These are phyloP conservation scores for Yamadazyma dushanensis DNA, from an alignment of 1,139 yeast genomes.

Conservation along the genomic window DNA sequence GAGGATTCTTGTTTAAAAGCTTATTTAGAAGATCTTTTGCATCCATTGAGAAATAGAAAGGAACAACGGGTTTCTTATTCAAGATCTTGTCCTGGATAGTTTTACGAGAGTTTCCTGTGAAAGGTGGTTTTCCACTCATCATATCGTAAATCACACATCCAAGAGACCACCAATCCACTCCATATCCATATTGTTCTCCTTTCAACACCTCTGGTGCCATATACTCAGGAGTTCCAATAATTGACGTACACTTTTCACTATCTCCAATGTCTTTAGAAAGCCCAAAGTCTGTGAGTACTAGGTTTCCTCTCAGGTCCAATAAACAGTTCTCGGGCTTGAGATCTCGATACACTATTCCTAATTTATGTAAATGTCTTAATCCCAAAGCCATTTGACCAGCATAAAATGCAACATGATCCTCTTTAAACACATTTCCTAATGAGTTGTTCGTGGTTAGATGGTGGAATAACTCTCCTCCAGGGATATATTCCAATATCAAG, in stretches of 20 bases:
- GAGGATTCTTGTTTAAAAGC: slow-evolving; percentile 70
- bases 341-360: slow-evolving; percentile 60
- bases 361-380: slow-evolving; percentile 28
- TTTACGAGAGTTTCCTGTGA: slow-evolving; percentile 82
- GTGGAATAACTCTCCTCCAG: slow-evolving; percentile 39
- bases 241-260: slow-evolving; percentile 55
- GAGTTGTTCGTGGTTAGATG: slow-evolving; percentile 29
- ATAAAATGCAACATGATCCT: slow-evolving; percentile 35
- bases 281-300: slow-evolving; percentile 88
- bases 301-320: slow-evolving; percentile 70
- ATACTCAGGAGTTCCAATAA: slow-evolving; percentile 77
- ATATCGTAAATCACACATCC: slow-evolving; percentile 71
- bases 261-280: slow-evolving; percentile 67
- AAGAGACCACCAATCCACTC: slow-evolving; percentile 41
- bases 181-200: slow-evolving; percentile 32
- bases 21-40: slow-evolving; percentile 77
- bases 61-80: slow-evolving; percentile 66
- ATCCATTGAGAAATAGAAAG: slow-evolving; percentile 75
- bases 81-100: slow-evolving; percentile 75
- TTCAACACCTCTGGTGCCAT: slow-evolving; percentile 39
- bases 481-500: slow-evolving; percentile 33
- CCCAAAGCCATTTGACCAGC: slow-evolving; percentile 38
- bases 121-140: slow-evolving; percentile 89
- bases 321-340: slow-evolving; percentile 90
- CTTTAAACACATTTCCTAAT: slow-evolving; percentile 27